These are phyloP conservation scores for Potentilla sterilis DNA, from an alignment of 306 rosid genomes.

Conservation along the genomic window DNA sequence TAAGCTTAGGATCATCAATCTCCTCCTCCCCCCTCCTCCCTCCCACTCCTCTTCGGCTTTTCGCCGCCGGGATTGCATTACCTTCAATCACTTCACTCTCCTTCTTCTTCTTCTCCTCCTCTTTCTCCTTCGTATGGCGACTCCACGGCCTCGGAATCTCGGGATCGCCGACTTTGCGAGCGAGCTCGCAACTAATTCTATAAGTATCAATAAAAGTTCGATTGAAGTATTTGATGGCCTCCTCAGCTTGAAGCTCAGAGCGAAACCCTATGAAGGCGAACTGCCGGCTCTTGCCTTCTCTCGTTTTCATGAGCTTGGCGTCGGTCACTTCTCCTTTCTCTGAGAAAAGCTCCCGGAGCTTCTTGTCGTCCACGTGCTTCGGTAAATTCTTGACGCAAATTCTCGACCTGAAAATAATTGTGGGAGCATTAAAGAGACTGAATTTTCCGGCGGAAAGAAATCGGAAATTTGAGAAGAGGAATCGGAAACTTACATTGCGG, in stretches of 20 bases:
- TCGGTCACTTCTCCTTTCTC: constrained; percentile 83
- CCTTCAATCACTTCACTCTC: no score
- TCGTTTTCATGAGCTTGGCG: constrained; percentile 73
- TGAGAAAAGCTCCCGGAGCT: constrained; percentile 59
- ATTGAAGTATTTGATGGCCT: constrained; percentile 70
- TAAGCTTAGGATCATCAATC: constrained; percentile 53
- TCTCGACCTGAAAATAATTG: constrained; percentile 58
- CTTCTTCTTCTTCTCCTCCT: constrained; percentile 36
- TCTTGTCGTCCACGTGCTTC: constrained; percentile 51
- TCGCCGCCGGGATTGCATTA: not conserved
- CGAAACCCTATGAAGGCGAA: constrained; percentile 80
- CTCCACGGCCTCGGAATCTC: constrained; percentile 88
- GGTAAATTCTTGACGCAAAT: constrained; percentile 85
- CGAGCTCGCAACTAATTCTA: constrained; percentile 74
- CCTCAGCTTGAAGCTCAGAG: constrained; percentile 59
- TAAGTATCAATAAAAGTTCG: constrained; percentile 51
- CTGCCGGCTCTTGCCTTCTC: constrained; percentile 73
- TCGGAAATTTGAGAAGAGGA: not conserved
- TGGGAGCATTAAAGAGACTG: not conserved
- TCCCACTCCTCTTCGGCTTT: not conserved
- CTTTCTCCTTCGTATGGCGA: constrained; percentile 52
- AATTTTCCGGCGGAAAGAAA: not conserved
- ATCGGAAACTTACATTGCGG: constrained; percentile 1
- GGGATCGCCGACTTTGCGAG: constrained; percentile 70
- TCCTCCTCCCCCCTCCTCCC: constrained; percentile 20